Evolutionary conservation across 768 basidiomycete species (phyloP), one percentile per base, ranked within the genome.

Genomic region (Amanita molliuscula): DNA sequence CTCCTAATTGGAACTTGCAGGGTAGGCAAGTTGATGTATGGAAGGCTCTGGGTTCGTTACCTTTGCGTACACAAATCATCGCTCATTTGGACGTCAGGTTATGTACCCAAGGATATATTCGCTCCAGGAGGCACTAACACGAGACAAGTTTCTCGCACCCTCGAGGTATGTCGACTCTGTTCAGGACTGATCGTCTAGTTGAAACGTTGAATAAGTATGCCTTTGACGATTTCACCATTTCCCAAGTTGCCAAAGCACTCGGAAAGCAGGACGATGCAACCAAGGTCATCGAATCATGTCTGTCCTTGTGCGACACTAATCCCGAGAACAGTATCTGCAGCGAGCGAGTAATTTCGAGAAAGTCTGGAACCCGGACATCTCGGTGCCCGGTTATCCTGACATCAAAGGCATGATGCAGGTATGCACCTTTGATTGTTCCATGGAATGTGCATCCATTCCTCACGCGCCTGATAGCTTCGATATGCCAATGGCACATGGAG

Each of bases 351-450:
- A 82, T 59, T 82, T 76, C 55, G 57, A 61, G 36, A 79, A 83
- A 50, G 72, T 76, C 18, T 81, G 80, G 79, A 80, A 83, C 54
- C 65, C 75, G 6, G 74, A 74, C 47, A 61, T 73, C 26, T 73
- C 75, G 3, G 70, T 81, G 31, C 78, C 79, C 0, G 77, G 65
- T 9, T 63, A 61, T 10, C 64, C 75, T 28, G 57, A 65, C 26
- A 69, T 81, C 20, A 55, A 63, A 3, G 81, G 81, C 1, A 79
- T 83, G 73, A 74, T 80, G 67, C 81, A 83, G 72, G 80, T 76
- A 28, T 10, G 20, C 36, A 21, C 13, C 31, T 5, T 4, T 1
- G 11, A 31, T 31, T 31, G 8, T 31, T 31, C 9, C 15, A 16
- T 6, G n/a, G 11, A 43, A 18, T 13, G 36, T 1, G 8, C 2